A percentile compares a stretch with the other conserved stretches of the same genome.
Conservation (phyloP, 2,329 filamentous ascomycete species). For the Aspergillus pseudonomiae region DNA sequence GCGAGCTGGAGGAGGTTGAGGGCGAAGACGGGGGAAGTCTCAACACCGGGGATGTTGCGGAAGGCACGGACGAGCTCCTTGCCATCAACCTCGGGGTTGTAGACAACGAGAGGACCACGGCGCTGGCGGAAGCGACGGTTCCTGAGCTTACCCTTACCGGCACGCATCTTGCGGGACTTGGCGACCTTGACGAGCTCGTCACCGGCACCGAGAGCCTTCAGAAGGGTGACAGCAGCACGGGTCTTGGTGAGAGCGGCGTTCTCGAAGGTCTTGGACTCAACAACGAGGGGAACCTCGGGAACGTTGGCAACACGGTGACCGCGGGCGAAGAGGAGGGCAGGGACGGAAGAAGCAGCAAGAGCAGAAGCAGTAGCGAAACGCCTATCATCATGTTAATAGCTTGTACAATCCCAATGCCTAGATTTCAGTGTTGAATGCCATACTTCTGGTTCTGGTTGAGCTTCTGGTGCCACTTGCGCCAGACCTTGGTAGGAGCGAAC, state of each 20-base stretch:
- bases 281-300: conserved; percentile 94
- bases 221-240: conserved; percentile 78
- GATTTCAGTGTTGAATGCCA: conserved; percentile 34
- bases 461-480: conserved; percentile 99
- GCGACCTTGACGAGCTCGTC: conserved; percentile 94
- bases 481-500: conserved; percentile 99
- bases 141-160: conserved; percentile 98
- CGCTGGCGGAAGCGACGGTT: conserved; percentile 96
- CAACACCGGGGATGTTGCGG: conserved; percentile 98
- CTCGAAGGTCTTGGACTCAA: conserved; percentile 89
- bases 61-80: conserved; percentile 91
- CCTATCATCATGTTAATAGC: conserved; percentile 49
- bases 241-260: conserved; percentile 83
- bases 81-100: conserved; percentile 93
- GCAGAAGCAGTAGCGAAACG: conserved; percentile 98
- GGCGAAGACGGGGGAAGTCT: conserved; percentile 90
- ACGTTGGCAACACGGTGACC: conserved; percentile 92
- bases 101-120: conserved; percentile 96
- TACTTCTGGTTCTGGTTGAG: conserved; percentile 98
- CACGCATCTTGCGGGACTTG: conserved; percentile 93
- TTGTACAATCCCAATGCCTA: conserved; percentile 8
- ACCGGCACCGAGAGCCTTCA: conserved; percentile 88
- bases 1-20: conserved; percentile 99
- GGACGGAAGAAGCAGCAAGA: conserved; percentile 92
- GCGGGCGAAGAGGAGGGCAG: conserved; percentile 92